These are phyloP conservation scores for Papiliotrema laurentii DNA, from an alignment of 1,284 basidiomycete genomes.

Conservation along the genomic window DNA sequence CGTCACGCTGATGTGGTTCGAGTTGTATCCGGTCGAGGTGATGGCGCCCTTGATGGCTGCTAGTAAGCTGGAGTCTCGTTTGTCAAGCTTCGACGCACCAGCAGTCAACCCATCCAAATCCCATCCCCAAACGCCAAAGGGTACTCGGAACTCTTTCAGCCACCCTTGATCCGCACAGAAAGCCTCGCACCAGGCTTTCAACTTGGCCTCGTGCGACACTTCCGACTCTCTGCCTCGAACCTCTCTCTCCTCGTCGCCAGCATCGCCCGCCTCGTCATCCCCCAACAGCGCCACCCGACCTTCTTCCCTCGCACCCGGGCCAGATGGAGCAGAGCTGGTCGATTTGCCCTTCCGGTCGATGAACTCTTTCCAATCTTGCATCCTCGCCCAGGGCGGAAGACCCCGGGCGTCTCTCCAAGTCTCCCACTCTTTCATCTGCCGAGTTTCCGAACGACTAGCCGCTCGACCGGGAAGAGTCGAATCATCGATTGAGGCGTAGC, in stretches of 20 bases:
- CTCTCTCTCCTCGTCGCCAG: background rate
- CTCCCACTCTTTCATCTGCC: constrained; percentile 7
- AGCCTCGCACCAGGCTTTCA: constrained; percentile 61
- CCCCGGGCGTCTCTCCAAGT: constrained; percentile 16
- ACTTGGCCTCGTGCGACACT: background rate
- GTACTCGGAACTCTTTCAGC: constrained; percentile 63
- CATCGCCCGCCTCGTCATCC: constrained; percentile 2
- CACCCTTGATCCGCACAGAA: constrained; percentile 59
- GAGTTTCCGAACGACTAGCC: constrained; percentile 5
- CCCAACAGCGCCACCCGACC: constrained; percentile 1
- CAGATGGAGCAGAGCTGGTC: background rate
- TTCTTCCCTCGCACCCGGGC: background rate
- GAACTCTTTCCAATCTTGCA: constrained; percentile 16
- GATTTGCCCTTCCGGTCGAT: constrained; percentile 9
- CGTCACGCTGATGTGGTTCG: constrained; percentile 52
- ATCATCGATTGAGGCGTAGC: background rate
- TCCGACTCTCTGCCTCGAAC: background rate
- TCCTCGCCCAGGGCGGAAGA: constrained; percentile 20
- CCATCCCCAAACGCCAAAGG: constrained; percentile 68
- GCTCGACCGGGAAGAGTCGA: constrained; percentile 12
- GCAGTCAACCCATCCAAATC: constrained; percentile 56
- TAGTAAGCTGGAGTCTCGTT: background rate
- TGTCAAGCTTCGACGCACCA: constrained; percentile 11
- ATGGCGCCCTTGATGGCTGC: constrained; percentile 57
- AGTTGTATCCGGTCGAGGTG: constrained; percentile 55